Evolutionary conservation across 2,329 filamentous ascomycete species (phyloP).

Genomic region (Exophiala viscosa): DNA sequence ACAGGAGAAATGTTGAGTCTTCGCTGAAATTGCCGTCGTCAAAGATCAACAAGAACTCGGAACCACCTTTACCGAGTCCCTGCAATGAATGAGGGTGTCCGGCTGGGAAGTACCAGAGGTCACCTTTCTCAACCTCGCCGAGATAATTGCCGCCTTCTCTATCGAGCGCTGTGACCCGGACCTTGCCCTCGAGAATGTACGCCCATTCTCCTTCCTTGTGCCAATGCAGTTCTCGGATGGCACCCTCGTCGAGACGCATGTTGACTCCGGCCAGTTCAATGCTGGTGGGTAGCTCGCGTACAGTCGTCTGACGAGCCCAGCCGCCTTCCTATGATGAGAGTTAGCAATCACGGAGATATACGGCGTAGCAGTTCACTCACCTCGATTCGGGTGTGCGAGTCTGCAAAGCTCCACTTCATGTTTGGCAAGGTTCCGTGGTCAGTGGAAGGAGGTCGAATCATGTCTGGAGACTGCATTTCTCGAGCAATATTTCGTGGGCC

Average conservation of each 20-base stretch:
- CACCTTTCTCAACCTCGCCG: conserved; percentile 57
- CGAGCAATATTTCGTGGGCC: conserved; percentile 66
- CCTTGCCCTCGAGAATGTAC: conserved; percentile 56
- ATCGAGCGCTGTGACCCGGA: conserved; percentile 60
- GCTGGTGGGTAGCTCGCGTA: conserved; percentile 32
- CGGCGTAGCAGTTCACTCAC: conserved; percentile 34
- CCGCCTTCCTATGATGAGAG: conserved; percentile 57
- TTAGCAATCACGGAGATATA: not conserved
- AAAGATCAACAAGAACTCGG: conserved; percentile 64
- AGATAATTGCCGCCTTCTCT: conserved; percentile 57
- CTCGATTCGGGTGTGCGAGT: conserved; percentile 61
- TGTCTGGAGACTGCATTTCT: conserved; percentile 65
- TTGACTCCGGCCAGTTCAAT: conserved; percentile 71
- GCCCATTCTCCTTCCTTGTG: conserved; percentile 67
- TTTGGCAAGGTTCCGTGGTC: conserved; percentile 67
- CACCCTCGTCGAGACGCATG: conserved; percentile 68
- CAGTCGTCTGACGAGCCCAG: conserved; percentile 66
- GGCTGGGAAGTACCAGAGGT: conserved; percentile 68
- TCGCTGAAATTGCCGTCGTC: conserved; percentile 63
- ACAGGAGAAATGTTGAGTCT: conserved; percentile 67
- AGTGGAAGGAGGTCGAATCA: conserved; percentile 67
- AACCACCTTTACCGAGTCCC: conserved; percentile 56
- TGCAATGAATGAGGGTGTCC: conserved; percentile 62
- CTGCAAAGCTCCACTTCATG: conserved; percentile 65
- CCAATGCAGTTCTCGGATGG: conserved; percentile 65